Base-by-base conservation (phyloP, 305 asterid species). In the Fraxinus platypoda region DNA sequence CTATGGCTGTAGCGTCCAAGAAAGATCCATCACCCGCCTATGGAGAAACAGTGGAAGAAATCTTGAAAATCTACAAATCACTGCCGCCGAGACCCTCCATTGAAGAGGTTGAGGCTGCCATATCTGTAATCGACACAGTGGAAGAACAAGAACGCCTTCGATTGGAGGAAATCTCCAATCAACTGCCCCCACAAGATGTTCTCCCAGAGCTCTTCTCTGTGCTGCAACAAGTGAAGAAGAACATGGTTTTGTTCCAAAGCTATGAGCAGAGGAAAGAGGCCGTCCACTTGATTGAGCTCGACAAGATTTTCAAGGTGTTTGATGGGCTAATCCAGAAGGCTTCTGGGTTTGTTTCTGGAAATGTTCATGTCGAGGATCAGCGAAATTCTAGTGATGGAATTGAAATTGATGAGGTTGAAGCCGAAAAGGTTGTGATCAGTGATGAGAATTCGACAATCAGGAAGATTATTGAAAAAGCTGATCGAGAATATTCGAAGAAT, bases 261-360 rank as follows among this genome's bases (percentile, higher is more conserved):
- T 87, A 81, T 71, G 92, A 93, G 79, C 91, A 90, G 87, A 85
- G 86, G 88, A 92, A 90, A 82, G 97, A 91, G 88, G 94, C 97
- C 41, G 81, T 84, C 76, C 85, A 88, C 59, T 83, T 93, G 81
- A 80, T 93, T 74, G 95, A 93, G 82, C 83, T 88, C 78, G 95
- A 94, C 76, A 82, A 86, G 79, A 79, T 85, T 80, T 91, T 88
- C 78, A 88, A 87, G 84, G 91, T 81, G 28, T 90, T 93, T 83
- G 97, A 91, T 83, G 91, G 80, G n/a, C 86, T 91, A 1, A 88
- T 94, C 81, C 93, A 78, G 87, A 90, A 81, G 83, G 92, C 93
- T 78, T 90, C 97, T n/a, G 85, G 89, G 59, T 83, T 90, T 77
- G 89, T 92, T 78, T 91, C 92, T 77, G 95, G 91, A 76, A 86